A percentile compares a stretch with the other conserved stretches of the same genome.
Conservation (phyloP, 495 filamentous ascomycete species). For the Tuber indicum region DNA sequence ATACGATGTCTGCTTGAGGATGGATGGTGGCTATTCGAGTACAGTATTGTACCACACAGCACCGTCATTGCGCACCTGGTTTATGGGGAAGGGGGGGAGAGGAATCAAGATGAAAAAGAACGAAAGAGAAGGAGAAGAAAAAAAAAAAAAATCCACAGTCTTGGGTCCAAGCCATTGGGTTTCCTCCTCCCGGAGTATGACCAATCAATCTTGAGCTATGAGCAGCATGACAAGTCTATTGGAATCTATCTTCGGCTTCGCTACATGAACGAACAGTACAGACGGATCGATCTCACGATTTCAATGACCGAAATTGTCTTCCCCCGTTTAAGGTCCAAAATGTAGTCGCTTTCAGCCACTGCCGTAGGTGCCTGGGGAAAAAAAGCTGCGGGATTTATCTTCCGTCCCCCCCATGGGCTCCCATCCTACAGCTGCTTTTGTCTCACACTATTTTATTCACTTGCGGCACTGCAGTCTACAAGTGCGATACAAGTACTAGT, state of each 20-base stretch:
- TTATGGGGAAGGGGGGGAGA: not conserved
- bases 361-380: not conserved
- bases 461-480: not conserved
- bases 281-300: constrained; percentile 4
- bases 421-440: not conserved
- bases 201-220: not conserved
- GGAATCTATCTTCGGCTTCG: not conserved
- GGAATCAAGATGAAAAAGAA: not conserved
- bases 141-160: not conserved
- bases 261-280: constrained; percentile 1
- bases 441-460: not conserved
- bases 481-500: not conserved
- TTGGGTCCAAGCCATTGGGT: not conserved
- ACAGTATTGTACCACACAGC: not conserved
- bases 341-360: constrained; percentile 3
- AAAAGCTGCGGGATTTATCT: constrained; percentile 1
- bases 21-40: not conserved
- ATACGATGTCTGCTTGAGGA: not conserved
- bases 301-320: not conserved
- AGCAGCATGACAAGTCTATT: not conserved
- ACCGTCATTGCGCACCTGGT: not conserved
- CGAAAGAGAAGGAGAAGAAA: not conserved
- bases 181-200: not conserved
- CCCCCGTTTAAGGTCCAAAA: not conserved
- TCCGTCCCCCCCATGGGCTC: not conserved